Base-by-base conservation (phyloP, 495 filamentous ascomycete species). In the Pseudevernia furfuracea region DNA sequence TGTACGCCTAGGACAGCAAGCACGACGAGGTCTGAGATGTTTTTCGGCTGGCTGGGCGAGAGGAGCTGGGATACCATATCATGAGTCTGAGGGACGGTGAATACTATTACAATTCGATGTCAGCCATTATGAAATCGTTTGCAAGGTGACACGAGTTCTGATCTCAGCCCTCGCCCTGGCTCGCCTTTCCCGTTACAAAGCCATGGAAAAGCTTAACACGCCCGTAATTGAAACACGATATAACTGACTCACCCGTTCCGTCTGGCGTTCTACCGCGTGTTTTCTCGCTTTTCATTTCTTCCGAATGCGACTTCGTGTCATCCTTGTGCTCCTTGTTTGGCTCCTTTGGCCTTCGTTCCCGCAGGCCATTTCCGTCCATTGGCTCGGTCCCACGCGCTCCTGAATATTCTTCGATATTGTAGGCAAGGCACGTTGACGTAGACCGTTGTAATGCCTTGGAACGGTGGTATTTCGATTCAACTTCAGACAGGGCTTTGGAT, bases 1-100 rank as follows among this genome's bases (percentile, higher is more conserved):
- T 95, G 89, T 34, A 82, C 71, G 43, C 80, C 89, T 38, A 98
- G 79, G 39, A 96, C 82, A n/a, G 82, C 81, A n/a, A 97, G 79
- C 64, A 98, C 91, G 30, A 88, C 67, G 41, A 85, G 71, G 72
- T 98, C 94, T 65, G 91, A 91, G 48, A 95, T 68, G 70, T 97
- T 97, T 79, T 98, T 98, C 7, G 94, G 92, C 74, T 96, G 85
- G 58, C 86, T 89, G n/a, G 94, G 94, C 62, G 93, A 95, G 66
- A 98, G 83, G 25, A 98, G 83, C 74, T 96, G 94, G 60, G 94
- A 95, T 70, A 98, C 94, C 93, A 97, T 97, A 76, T 98, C 94
- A 80, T 96, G 91, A 52, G 94, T 98, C 67, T 91, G 88, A 55
- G 94, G 95, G 28, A 98, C 94, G 41, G 90, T 89, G 75, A 98